Evolutionary conservation across 1,139 yeast species (phyloP), one percentile per base, ranked within the genome.

Genomic region (Nakaseomyces uthaithaninus): DNA sequence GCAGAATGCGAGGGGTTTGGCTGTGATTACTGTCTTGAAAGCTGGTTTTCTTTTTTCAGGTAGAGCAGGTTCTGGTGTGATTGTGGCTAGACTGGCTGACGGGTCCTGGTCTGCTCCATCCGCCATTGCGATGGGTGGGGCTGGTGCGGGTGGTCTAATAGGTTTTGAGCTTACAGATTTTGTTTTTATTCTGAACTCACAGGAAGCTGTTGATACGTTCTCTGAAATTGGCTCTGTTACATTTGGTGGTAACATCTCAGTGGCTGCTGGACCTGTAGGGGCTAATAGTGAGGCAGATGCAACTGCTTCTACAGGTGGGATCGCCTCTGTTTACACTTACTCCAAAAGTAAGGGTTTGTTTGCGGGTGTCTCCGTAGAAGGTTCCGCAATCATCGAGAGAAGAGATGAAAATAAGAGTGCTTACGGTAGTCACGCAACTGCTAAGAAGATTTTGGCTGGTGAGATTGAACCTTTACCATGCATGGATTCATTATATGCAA

Each of bases 91-190:
- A 45, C 70, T 91, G 42, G 89, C 93, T 1, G 96, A 91, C 62
- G 97, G 96, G 1, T 63, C 77, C 1, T 91, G 98, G 98, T 86
- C 96, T n/a, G 93, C 96, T 1, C 98, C 98, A 1, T 80, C 94
- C 1, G 97, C 96, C 7, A 81, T 91, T 52, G 81, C 79, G 38
- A 83, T 96, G 10, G 97, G 95, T 1, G 98, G 98, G 50, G 96
- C 96, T 3, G 97, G 98, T 54, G 96, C 91, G 4, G 98, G 98
- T 42, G 98, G 98, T 27, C 94, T 87, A 65, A 75, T 91, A 51
- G 98, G 98, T 27, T 94, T 95, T 3, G 98, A 91, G 60, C 68
- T 91, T 54, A 91, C 98, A 1, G 98, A 91, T 66, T 91, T 91
- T 62, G 96, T 91, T 28, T 91, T 91, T 60, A 89, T 91, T 45